A percentile compares a stretch with the other conserved stretches of the same genome.
Evolutionary conservation across 148 eudicot genomes (phyloP).

Genomic region (Vaccinium vitisidaea): DNA sequence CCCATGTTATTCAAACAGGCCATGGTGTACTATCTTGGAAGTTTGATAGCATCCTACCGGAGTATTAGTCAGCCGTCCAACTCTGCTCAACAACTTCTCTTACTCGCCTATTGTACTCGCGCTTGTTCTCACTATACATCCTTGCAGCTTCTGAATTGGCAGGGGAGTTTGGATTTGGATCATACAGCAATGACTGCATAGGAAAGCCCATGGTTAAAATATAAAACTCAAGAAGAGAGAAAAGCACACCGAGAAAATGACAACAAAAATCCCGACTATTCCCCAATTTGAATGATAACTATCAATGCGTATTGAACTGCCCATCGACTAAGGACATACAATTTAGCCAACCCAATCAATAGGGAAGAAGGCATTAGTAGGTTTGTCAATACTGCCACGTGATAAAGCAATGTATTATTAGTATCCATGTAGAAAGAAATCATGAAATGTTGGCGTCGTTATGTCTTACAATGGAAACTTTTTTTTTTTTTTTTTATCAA

Average conservation of each 20-base stretch:
- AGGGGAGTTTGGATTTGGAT: conserved; percentile 76
- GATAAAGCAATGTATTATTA: not conserved
- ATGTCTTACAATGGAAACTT: too few relatives aligned
- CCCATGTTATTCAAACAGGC: conserved; percentile 19
- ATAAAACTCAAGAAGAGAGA: not conserved
- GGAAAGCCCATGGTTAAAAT: not conserved
- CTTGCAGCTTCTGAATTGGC: conserved; percentile 82
- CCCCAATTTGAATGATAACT: not conserved
- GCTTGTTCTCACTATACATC: conserved; percentile 70
- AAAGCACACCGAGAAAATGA: not conserved
- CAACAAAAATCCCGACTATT: not conserved
- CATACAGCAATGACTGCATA: conserved; percentile 65
- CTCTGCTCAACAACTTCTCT: conserved; percentile 51
- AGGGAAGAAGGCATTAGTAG: not conserved
- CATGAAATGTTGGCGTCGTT: not conserved
- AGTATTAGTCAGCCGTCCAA: conserved; percentile 43
- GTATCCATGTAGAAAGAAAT: not conserved
- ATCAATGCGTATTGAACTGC: not conserved
- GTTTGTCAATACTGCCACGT: not conserved
- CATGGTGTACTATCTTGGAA: conserved; percentile 17
- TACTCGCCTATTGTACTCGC: conserved; percentile 58
- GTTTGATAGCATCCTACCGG: conserved; percentile 2
- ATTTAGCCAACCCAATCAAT: not conserved
- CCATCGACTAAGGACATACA: not conserved
- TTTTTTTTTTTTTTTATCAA: too few relatives aligned